A percentile compares a stretch with the other conserved stretches of the same genome.
These are phyloP conservation scores for Oropetium thomaeum DNA, from an alignment of 176 grass and related monocot genomes.

Conservation along the genomic window DNA sequence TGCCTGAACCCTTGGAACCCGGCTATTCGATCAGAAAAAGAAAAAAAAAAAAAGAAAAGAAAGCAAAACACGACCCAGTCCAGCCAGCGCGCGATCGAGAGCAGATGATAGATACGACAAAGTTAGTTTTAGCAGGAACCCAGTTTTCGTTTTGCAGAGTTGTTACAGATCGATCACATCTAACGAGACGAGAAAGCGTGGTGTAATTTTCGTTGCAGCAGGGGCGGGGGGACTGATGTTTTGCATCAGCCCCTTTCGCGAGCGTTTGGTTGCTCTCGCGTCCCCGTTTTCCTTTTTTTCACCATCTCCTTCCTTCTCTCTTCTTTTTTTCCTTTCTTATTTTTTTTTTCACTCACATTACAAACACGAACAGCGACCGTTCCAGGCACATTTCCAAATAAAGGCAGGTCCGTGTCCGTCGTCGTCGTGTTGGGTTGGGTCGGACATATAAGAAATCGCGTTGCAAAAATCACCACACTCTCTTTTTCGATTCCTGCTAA, in stretches of 20 bases:
- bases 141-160: background rate
- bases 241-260: background rate
- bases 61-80: too few relatives aligned
- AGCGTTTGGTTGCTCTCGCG: background rate
- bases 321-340: background rate
- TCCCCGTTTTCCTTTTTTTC: background rate
- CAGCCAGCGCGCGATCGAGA: too few relatives aligned
- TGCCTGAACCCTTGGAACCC: too few relatives aligned
- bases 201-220: constrained; percentile 4
- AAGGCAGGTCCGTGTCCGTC: background rate
- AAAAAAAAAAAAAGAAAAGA: too few relatives aligned
- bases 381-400: background rate
- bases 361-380: background rate
- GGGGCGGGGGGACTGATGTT: too few relatives aligned
- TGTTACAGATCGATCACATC: background rate
- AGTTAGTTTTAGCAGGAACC: background rate
- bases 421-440: too few relatives aligned
- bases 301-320: background rate
- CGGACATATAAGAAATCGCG: too few relatives aligned
- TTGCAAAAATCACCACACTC: background rate
- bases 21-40: background rate
- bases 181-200: background rate
- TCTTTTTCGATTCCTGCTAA: too few relatives aligned
- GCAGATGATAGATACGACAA: constrained; percentile 6
- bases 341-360: too few relatives aligned